Percentiles rank a stretch among this genome's conserved stretches.
Evolutionary conservation across 1,284 basidiomycete species (phyloP).

Genomic region (Nidula niveotomentosa): DNA sequence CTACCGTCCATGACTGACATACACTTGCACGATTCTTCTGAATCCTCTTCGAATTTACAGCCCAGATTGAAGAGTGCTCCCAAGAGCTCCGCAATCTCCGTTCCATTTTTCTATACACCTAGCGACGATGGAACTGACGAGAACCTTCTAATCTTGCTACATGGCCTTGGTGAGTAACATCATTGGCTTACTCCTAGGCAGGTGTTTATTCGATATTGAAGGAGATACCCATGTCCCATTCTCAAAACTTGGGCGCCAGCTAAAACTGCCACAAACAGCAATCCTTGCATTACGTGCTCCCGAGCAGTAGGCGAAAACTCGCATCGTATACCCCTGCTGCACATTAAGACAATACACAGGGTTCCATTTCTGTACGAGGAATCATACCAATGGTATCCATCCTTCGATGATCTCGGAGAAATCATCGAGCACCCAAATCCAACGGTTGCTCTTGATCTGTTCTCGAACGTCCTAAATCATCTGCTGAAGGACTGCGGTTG

Average conservation of each 20-base stretch:
- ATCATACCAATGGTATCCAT: slow-evolving; percentile 87
- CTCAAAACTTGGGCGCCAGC: slow-evolving; percentile 63
- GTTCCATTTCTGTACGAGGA: slow-evolving; percentile 82
- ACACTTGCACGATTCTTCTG: slow-evolving; percentile 18
- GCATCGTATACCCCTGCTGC: neutral
- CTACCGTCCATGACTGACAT: slow-evolving; percentile 6
- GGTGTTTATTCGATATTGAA: slow-evolving; percentile 23
- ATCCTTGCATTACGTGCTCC: slow-evolving; percentile 80
- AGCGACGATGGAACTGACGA: slow-evolving; percentile 84
- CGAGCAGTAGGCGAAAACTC: slow-evolving; percentile 52
- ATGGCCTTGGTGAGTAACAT: slow-evolving; percentile 73
- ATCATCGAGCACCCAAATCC: slow-evolving; percentile 73
- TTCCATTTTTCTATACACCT: slow-evolving; percentile 62
- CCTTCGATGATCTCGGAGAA: slow-evolving; percentile 81
- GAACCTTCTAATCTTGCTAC: slow-evolving; percentile 84
- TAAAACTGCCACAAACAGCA: slow-evolving; percentile 88
- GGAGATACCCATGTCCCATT: slow-evolving; percentile 86
- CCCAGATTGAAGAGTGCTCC: slow-evolving; percentile 50
- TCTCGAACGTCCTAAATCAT: slow-evolving; percentile 55
- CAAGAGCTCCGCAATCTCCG: slow-evolving; percentile 40
- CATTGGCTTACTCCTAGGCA: neutral
- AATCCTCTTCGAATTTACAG: neutral
- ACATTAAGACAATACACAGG: slow-evolving; percentile 24
- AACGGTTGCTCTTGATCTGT: slow-evolving; percentile 56
- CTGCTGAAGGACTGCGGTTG: slow-evolving; percentile 65